Percentiles rank a stretch among this genome's conserved stretches.
Conservation (phyloP, 345 rosid genomes). For the Triadica sebifera region DNA sequence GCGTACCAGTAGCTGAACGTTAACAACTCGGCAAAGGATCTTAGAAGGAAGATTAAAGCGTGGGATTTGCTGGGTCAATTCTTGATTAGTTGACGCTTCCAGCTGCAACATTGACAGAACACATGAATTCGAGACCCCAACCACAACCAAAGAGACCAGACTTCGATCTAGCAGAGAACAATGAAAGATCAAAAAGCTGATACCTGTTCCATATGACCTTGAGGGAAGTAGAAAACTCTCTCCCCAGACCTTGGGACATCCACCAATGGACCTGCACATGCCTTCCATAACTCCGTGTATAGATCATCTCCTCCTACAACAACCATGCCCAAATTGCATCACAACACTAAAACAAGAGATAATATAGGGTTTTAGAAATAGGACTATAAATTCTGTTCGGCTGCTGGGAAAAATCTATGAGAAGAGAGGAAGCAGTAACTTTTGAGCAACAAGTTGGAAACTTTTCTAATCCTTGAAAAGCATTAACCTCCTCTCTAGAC, state of each 20-base stretch:
- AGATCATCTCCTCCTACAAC: conserved; percentile 47
- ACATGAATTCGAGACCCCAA: not conserved
- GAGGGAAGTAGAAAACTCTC: conserved; percentile 82
- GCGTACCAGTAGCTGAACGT: conserved; percentile 68
- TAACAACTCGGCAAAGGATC: conserved; percentile 77
- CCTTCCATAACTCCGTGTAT: conserved; percentile 74
- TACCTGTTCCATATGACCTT: conserved; percentile 97
- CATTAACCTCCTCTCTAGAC: not conserved
- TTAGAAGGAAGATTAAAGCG: conserved; percentile 62
- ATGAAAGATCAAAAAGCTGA: conserved; percentile 15
- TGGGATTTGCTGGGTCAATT: conserved; percentile 64
- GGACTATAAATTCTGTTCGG: conserved; percentile 5
- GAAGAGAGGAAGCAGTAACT: not conserved
- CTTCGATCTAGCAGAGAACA: conserved; percentile 5
- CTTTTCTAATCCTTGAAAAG: not conserved
- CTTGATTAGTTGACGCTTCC: conserved; percentile 85
- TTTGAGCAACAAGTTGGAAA: conserved; percentile 8
- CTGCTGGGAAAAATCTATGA: conserved; percentile 21
- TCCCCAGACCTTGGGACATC: conserved; percentile 62
- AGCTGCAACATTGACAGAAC: conserved; percentile 38
- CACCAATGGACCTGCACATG: conserved; percentile 85
- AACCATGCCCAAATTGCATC: conserved; percentile 18
- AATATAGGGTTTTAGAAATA: not conserved
- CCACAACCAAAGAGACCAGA: not conserved
- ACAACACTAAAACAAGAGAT: not conserved